Evolutionary conservation across 1,139 yeast genomes (phyloP).

Genomic region (Komagataea norvegica): DNA sequence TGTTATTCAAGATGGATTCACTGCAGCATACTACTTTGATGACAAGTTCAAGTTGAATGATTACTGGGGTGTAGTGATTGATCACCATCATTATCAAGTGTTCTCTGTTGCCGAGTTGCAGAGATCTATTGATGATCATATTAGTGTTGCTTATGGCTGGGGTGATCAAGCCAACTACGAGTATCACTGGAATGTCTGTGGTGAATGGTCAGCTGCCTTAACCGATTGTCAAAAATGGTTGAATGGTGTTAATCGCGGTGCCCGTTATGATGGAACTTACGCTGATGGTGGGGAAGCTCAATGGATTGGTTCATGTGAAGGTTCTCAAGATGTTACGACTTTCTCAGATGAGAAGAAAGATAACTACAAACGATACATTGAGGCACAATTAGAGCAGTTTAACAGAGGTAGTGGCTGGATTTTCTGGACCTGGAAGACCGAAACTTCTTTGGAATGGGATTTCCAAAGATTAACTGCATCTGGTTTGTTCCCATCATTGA

Average conservation of each 20-base stretch:
- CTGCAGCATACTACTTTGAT: slow-evolving; percentile 59
- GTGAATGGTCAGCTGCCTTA: slow-evolving; percentile 93
- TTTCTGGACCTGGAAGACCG: slow-evolving; percentile 93
- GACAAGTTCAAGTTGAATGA: slow-evolving; percentile 36
- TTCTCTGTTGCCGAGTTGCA: slow-evolving; percentile 61
- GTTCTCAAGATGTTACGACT: slow-evolving; percentile 45
- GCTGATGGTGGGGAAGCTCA: slow-evolving; percentile 1
- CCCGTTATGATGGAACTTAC: slow-evolving; percentile 71
- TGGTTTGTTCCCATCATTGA: slow-evolving; percentile 69
- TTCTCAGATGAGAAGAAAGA: slow-evolving; percentile 60
- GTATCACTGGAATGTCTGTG: slow-evolving; percentile 70
- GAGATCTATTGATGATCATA: slow-evolving; percentile 53
- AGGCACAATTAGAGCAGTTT: slow-evolving; percentile 86
- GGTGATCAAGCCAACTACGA: slow-evolving; percentile 51
- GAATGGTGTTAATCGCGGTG: slow-evolving; percentile 86
- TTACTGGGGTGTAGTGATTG: slow-evolving; percentile 67
- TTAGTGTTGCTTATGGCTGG: slow-evolving; percentile 57
- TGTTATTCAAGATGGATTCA: slow-evolving; percentile 52
- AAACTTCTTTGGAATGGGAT: slow-evolving; percentile 85
- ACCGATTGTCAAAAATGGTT: slow-evolving; percentile 92
- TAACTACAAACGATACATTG: slow-evolving; percentile 66
- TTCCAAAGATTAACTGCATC: slow-evolving; percentile 49
- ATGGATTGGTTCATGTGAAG: slow-evolving; percentile 57
- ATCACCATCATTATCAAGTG: slow-evolving; percentile 91
- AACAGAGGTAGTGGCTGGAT: slow-evolving; percentile 77